Base-by-base conservation (phyloP, 495 filamentous ascomycete species). In the Daldinia bambusicola region DNA sequence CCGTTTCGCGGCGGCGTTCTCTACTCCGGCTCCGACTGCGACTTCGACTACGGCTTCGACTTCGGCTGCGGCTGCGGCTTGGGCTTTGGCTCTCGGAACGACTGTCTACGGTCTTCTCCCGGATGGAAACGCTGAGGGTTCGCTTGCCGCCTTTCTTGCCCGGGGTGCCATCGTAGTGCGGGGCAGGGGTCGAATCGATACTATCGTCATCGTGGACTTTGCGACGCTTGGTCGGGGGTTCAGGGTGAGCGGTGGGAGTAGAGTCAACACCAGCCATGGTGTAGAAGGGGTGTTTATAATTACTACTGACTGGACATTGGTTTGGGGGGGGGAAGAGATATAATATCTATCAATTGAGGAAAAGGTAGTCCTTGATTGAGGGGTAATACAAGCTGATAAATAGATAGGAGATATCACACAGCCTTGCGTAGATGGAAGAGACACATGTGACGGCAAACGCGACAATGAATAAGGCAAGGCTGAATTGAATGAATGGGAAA, bases 221-320 rank as follows among this genome's bases (percentile, higher is more conserved):
- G 52, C 89, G 86, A 37, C 87, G 83, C 73, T 88, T 89, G 16
- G 85, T 78, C 6, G 84, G 84, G 13, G 83, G 82, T 20, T 75
- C 77, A 6, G 74, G 48, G 13, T 56, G 59, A 32, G 22, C 9
- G 76, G 70, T n/a, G 74, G 67, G 4, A 22, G 57, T 55, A 6
- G 78, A 70, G 55, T 80, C 76, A 55, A 78, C 63, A 16, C 74
- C 77, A 30, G 80, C 71, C 83, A 85, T 86, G 10, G 43, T 52
- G 45, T 45, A 2, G 7, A 20, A 10, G 32, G 22, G 30, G 13
- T 13, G 12, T 32, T 18, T 6, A 26, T 59, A 8, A 4, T 14
- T 63, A 18, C 32, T 56, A 66, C 48, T 36, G 48, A 26, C 4
- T 40, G 30, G 37, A 22, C 56, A 55, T 57, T 31, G 6, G 40